Evolutionary conservation across 768 basidiomycete species (phyloP).

Genomic region (Gymnopilus junonius): DNA sequence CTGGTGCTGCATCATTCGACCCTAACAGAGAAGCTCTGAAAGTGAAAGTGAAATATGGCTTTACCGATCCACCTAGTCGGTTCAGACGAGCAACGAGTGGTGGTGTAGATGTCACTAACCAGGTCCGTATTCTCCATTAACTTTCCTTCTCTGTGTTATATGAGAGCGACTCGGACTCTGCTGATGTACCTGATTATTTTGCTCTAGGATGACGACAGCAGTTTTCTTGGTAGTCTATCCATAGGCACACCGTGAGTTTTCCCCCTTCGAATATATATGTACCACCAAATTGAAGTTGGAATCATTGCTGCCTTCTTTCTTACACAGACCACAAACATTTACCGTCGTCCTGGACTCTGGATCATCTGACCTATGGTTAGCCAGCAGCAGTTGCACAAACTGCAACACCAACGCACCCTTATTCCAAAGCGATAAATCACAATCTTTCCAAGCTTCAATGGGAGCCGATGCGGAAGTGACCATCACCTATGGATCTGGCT

Average conservation of each 20-base stretch:
- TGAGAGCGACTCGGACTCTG: neutral
- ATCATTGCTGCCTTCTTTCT: too few species aligned
- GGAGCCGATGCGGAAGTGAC: conserved; percentile 25
- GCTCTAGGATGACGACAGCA: too few species aligned
- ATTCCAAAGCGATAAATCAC: conserved; percentile 42
- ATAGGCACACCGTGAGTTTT: conserved; percentile 66
- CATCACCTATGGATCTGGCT: conserved; percentile 74
- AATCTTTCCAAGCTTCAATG: conserved; percentile 20
- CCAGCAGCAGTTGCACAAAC: conserved; percentile 48
- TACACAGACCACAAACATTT: conserved; percentile 65
- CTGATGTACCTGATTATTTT: conserved; percentile 37
- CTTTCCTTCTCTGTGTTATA: neutral
- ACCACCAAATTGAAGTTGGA: too few species aligned
- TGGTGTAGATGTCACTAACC: conserved; percentile 48
- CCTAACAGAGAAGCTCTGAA: conserved; percentile 43
- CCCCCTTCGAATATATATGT: neutral
- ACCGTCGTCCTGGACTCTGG: conserved; percentile 90
- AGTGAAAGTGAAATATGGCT: conserved; percentile 53
- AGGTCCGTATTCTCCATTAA: conserved; percentile 49
- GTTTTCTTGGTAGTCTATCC: conserved; percentile 58
- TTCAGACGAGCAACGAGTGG: conserved; percentile 42
- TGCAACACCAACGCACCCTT: conserved; percentile 43
- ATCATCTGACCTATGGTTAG: conserved; percentile 90
- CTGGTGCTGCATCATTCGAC: conserved; percentile 28
- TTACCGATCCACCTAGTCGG: conserved; percentile 7